A percentile compares a stretch with the other conserved stretches of the same genome.
Evolutionary conservation across 2,329 filamentous ascomycete species (phyloP).

Genomic region (Dactylonectria estremocensis): DNA sequence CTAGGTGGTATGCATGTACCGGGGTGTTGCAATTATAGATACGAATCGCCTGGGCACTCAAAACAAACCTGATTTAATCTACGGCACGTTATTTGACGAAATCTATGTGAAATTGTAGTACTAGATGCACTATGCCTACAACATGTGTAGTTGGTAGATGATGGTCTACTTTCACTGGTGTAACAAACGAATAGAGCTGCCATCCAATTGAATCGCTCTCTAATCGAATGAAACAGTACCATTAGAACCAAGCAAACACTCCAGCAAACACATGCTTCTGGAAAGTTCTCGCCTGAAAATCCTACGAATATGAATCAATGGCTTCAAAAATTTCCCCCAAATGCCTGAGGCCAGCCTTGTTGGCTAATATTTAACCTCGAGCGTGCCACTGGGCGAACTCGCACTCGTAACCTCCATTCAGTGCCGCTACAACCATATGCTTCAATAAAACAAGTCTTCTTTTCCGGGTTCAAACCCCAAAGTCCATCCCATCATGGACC

Average conservation of each 20-base stretch:
- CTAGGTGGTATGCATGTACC: slow-evolving; percentile 42
- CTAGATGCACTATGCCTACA: background rate
- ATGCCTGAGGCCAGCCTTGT: background rate
- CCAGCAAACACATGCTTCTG: background rate
- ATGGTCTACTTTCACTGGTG: background rate
- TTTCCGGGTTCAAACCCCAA: no score
- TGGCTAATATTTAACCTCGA: background rate
- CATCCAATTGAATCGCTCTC: background rate
- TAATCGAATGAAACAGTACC: background rate
- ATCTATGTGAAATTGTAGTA: background rate
- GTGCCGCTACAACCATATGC: background rate
- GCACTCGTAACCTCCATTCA: background rate
- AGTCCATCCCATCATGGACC: background rate
- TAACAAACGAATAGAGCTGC: background rate
- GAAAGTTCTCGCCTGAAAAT: background rate
- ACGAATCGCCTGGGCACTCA: background rate
- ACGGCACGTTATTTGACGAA: background rate
- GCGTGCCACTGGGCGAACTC: background rate
- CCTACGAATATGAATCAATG: background rate
- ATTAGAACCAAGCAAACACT: background rate
- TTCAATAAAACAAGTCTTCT: background rate
- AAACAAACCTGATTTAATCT: background rate
- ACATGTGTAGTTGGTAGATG: background rate
- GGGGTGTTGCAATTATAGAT: slow-evolving; percentile 31
- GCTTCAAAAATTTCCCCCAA: background rate